Percentiles rank a stretch among this genome's conserved stretches.
Conservation (phyloP, 2,329 filamentous ascomycete genomes). For the Fusarium lateritium region DNA sequence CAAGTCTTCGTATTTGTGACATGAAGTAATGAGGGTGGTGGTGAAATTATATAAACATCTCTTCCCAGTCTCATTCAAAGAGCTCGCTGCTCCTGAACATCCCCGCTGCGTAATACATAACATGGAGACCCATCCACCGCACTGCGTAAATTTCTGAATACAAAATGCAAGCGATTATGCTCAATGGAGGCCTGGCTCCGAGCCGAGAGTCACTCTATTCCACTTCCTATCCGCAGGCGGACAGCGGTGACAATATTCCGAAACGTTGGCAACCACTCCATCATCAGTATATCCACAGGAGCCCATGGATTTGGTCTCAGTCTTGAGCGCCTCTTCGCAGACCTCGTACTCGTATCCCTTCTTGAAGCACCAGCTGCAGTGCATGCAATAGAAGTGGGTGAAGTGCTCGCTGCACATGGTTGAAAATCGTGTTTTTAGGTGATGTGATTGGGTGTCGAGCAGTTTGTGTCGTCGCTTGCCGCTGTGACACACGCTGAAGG, state of each 20-base stretch:
- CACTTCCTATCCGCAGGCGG: constrained; percentile 29
- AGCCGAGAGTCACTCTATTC: constrained; percentile 4
- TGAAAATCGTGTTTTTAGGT: background rate
- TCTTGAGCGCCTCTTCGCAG: constrained; percentile 5
- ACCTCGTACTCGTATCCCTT: constrained; percentile 20
- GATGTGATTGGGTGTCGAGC: background rate
- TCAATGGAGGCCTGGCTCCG: background rate
- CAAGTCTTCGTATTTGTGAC: no score
- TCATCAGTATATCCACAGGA: constrained; percentile 22
- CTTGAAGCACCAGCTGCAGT: constrained; percentile 19
- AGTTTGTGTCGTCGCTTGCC: background rate
- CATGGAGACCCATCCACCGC: no score
- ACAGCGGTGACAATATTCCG: constrained; percentile 25
- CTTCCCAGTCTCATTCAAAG: no score
- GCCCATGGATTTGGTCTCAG: constrained; percentile 20
- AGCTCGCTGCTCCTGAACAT: no score
- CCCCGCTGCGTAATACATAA: no score
- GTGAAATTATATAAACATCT: no score
- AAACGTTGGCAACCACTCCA: constrained; percentile 11
- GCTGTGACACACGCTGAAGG: background rate
- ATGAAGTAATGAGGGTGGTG: no score
- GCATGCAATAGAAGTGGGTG: constrained; percentile 20
- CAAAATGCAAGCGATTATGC: no score
- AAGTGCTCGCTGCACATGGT: constrained; percentile 29
- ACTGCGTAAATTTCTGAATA: no score